Evolutionary conservation across 2,329 filamentous ascomycete species (phyloP).

Genomic region (Trichophyton simii): DNA sequence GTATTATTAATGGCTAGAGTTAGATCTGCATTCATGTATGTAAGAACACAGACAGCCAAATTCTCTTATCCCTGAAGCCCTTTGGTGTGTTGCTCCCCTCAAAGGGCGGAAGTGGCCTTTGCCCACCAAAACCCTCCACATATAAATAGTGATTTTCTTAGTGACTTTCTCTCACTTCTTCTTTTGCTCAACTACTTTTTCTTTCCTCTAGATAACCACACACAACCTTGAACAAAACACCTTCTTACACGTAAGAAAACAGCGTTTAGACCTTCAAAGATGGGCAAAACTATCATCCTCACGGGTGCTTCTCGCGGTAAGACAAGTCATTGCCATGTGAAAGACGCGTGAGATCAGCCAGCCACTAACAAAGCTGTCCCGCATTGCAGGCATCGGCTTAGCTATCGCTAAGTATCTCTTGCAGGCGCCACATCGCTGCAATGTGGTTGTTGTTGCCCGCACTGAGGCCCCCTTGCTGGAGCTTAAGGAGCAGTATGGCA

Average conservation of each 20-base stretch:
- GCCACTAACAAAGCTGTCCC: slow-evolving; percentile 3
- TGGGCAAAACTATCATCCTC: slow-evolving; percentile 53
- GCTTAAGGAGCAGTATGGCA: slow-evolving; percentile 42
- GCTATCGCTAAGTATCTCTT: slow-evolving; percentile 50
- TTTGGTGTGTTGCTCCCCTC: not conserved
- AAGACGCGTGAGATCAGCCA: not conserved
- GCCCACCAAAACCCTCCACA: not conserved
- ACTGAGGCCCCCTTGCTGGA: slow-evolving; percentile 41
- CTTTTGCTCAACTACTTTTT: not conserved
- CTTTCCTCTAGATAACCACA: not conserved
- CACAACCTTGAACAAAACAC: not conserved
- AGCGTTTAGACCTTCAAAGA: not conserved
- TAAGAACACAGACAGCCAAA: not conserved
- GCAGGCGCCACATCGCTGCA: slow-evolving; percentile 35
- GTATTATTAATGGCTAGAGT: not conserved
- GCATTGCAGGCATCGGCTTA: slow-evolving; percentile 45
- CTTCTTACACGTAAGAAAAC: not conserved
- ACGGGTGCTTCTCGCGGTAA: slow-evolving; percentile 53
- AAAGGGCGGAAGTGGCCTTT: not conserved
- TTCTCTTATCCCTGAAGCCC: not conserved
- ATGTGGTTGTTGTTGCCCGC: slow-evolving; percentile 47
- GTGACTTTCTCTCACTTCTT: not conserved
- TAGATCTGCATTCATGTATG: too few species aligned
- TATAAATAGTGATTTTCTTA: not conserved
- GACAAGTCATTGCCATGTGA: slow-evolving; percentile 1